Evolutionary conservation across 495 filamentous ascomycete genomes (phyloP).

Genomic region (Trichoderma orchidacearum): DNA sequence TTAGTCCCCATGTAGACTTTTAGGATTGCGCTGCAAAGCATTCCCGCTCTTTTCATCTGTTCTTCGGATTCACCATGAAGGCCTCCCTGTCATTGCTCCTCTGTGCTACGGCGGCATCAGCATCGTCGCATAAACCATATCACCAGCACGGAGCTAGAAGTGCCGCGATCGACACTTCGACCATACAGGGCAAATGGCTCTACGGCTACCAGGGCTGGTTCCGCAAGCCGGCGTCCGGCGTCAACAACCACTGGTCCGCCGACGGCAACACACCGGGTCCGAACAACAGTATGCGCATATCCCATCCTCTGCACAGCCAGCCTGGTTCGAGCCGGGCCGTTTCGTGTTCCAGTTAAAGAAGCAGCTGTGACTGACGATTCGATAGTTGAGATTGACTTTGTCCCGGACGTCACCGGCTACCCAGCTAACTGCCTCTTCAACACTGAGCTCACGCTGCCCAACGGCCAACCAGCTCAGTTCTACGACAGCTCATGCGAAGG

Average conservation of each 20-base stretch:
- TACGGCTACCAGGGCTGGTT: slow-evolving; percentile 21
- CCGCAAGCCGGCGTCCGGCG: slow-evolving; percentile 9
- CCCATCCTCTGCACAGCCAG: too few species aligned
- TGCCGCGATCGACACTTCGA: slow-evolving; percentile 12
- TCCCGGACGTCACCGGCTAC: slow-evolving; percentile 16
- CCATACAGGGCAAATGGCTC: slow-evolving; percentile 14
- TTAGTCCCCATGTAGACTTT: background rate
- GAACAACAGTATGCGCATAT: background rate
- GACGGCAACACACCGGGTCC: slow-evolving; percentile 10
- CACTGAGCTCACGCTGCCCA: slow-evolving; percentile 13
- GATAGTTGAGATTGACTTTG: slow-evolving; percentile 15
- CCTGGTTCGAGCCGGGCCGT: too few species aligned
- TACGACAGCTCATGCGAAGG: slow-evolving; percentile 19
- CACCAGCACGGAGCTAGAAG: background rate
- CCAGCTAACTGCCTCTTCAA: slow-evolving; percentile 18
- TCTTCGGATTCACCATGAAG: background rate
- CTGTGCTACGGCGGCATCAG: background rate
- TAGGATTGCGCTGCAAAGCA: too few species aligned
- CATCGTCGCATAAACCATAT: background rate
- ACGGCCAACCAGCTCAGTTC: slow-evolving; percentile 10
- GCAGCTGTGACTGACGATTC: background rate
- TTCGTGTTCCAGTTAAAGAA: background rate
- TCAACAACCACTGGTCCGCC: background rate
- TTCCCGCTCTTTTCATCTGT: too few species aligned
- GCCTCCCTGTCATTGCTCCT: background rate